Percentiles rank a stretch among this genome's conserved stretches.
Conservation (phyloP, 1,284 basidiomycete species). For the Marasmius oreades region DNA sequence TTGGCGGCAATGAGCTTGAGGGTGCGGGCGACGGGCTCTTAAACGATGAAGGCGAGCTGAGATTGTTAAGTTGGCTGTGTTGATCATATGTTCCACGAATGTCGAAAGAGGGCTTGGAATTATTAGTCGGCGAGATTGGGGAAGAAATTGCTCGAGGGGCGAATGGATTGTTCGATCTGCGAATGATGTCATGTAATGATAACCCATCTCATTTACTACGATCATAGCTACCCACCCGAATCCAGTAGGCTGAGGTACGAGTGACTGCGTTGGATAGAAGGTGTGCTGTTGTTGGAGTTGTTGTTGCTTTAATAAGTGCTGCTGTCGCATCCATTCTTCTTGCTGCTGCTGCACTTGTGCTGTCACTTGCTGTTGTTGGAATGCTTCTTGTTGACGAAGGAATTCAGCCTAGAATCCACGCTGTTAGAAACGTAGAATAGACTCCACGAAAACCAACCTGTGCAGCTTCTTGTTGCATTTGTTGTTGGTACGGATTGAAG, state of each 20-base stretch:
- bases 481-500: slow-evolving; percentile 96
- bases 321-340: slow-evolving; percentile 67
- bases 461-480: slow-evolving; percentile 83
- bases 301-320: slow-evolving; percentile 54
- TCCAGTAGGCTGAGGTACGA: slow-evolving; percentile 64
- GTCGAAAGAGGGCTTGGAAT: slow-evolving; percentile 48
- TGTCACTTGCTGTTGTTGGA: slow-evolving; percentile 50
- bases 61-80: slow-evolving; percentile 27
- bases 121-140: slow-evolving; percentile 29
- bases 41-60: slow-evolving; percentile 37
- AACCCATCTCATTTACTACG: background rate
- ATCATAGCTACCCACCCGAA: slow-evolving; percentile 48
- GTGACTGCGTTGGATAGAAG: slow-evolving; percentile 39
- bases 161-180: slow-evolving; percentile 94
- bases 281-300: slow-evolving; percentile 57
- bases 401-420: slow-evolving; percentile 54
- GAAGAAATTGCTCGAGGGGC: slow-evolving; percentile 43
- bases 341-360: slow-evolving; percentile 54
- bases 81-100: slow-evolving; percentile 59
- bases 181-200: slow-evolving; percentile 3
- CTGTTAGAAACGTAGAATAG: slow-evolving; percentile 5
- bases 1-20: slow-evolving; percentile 20
- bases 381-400: slow-evolving; percentile 70
- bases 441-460: slow-evolving; percentile 40
- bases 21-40: slow-evolving; percentile 29